Evolutionary conservation across 202 grass and related monocot species (phyloP), one percentile per base, ranked within the genome.

Genomic region (Panicum hallii): DNA sequence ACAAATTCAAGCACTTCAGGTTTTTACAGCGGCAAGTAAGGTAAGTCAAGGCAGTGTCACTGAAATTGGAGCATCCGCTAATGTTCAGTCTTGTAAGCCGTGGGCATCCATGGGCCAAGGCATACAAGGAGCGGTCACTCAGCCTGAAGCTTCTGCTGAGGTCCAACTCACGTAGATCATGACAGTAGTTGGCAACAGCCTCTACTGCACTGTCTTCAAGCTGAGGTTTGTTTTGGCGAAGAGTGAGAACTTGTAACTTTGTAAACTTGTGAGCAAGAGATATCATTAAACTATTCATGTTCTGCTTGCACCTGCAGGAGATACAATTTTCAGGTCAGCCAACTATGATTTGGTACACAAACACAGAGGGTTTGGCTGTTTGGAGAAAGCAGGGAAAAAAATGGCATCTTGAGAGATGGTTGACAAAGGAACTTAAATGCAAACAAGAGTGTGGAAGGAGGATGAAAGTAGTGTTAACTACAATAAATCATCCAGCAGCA

Each of bases 131-230:
- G 15, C 75, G 78, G 63, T 96, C 91, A 80, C 67, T 94, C 23
- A 99, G 91, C 55, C 82, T 63, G 75, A 96, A 90, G 77, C 97
- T 94, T 94, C 92, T 88, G 87, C 93, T 94, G 62, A 99, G 97
- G 72, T 99, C 97, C 61, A 99, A 78, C 88, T 94, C 93, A 57
- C 74, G 78, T 45, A 96, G 88, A 47, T 99, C 97, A 75, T 91
- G 87, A 89, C 91, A 99, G 75, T 90, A 89, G 58, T 86, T 88
- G 68, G 93, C 75, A 77, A 99, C 88, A 79, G 74, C 84, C 79
- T 99, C 93, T 63, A 99, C 93, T 66, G 90, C 97, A 85, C 36
- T 88, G 74, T 99, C 93, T 89, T 96, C 97, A 67, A 99, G 93
- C 67, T 99, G 97, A 82, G 97, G 56, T 78, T 82, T 91, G 32